phyloP scores from a whole-genome alignment of 169 alveolate genomes.

The Plasmodium fragile region DNA sequence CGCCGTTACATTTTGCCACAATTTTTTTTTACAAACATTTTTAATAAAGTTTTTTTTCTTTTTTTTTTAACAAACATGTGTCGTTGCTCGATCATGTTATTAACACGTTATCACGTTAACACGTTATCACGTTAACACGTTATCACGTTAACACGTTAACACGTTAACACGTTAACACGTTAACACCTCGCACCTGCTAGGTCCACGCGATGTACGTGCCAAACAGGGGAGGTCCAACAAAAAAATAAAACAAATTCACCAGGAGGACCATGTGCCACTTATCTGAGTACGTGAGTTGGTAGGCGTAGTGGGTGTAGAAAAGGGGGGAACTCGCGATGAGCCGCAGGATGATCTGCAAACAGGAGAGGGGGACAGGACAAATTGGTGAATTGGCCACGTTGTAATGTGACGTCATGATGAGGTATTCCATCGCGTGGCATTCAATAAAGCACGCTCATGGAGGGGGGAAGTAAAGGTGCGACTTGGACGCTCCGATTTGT shows the following conservation, averaged over 20 bases:
- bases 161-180: too few relatives aligned
- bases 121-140: too few relatives aligned
- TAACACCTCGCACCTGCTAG: neutral
- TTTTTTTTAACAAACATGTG: neutral
- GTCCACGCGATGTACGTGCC: slow-evolving; percentile 77
- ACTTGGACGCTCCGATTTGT: neutral
- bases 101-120: too few relatives aligned
- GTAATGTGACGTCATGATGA: neutral
- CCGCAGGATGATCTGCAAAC: slow-evolving; percentile 60
- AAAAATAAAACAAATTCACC: slow-evolving; percentile 48
- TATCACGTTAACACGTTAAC: too few relatives aligned
- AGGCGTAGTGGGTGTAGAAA: slow-evolving; percentile 61
- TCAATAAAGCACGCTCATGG: neutral
- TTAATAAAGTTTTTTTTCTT: neutral
- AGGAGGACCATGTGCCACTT: slow-evolving; percentile 61
- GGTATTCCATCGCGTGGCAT: neutral
- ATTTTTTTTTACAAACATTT: neutral
- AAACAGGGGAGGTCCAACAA: slow-evolving; percentile 72
- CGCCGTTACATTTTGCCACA: neutral
- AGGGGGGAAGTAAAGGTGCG: neutral
- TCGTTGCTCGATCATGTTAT: neutral
- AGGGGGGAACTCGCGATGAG: slow-evolving; percentile 48
- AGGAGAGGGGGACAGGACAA: neutral
- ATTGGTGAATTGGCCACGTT: neutral
- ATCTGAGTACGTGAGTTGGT: slow-evolving; percentile 49